phyloP scores from a whole-genome alignment of 805 yeast genomes.

The Candida odintsovae region DNA sequence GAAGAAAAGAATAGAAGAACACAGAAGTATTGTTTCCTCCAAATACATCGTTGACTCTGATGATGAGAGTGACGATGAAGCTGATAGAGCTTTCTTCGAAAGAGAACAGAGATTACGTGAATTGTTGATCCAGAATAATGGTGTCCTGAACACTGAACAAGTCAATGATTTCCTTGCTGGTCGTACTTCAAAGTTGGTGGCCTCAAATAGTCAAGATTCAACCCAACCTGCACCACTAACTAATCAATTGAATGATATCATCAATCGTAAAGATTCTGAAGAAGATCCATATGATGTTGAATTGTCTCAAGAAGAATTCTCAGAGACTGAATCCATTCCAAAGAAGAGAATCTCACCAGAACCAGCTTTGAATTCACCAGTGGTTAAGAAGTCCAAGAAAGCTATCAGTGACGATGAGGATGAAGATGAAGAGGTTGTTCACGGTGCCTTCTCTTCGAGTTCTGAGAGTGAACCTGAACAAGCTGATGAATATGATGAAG shows the following conservation, averaged over 20 bases:
- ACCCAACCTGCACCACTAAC: background rate
- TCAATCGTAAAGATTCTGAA: background rate
- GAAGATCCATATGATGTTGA: background rate
- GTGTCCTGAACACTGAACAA: constrained; percentile 11
- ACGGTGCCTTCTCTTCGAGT: background rate
- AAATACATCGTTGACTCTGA: constrained; percentile 56
- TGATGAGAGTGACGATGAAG: constrained; percentile 57
- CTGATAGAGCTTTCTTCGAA: constrained; percentile 45
- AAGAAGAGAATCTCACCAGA: background rate
- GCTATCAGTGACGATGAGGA: constrained; percentile 1
- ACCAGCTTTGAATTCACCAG: constrained; percentile 6
- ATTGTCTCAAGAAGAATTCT: background rate
- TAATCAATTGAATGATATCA: background rate
- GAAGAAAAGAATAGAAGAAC: background rate
- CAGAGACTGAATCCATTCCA: constrained; percentile 1
- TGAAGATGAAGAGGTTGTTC: constrained; percentile 1
- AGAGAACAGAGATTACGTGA: constrained; percentile 47
- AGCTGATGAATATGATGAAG: constrained; percentile 1
- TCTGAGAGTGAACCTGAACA: constrained; percentile 2
- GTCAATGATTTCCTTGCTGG: constrained; percentile 8
- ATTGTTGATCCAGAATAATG: constrained; percentile 14
- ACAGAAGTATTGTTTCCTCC: constrained; percentile 35
- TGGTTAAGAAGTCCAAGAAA: constrained; percentile 3
- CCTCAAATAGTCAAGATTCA: background rate
- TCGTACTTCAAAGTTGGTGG: background rate